These are phyloP conservation scores for Fusarium sp. DNA, from an alignment of 2,329 filamentous ascomycete species.

Conservation along the genomic window DNA sequence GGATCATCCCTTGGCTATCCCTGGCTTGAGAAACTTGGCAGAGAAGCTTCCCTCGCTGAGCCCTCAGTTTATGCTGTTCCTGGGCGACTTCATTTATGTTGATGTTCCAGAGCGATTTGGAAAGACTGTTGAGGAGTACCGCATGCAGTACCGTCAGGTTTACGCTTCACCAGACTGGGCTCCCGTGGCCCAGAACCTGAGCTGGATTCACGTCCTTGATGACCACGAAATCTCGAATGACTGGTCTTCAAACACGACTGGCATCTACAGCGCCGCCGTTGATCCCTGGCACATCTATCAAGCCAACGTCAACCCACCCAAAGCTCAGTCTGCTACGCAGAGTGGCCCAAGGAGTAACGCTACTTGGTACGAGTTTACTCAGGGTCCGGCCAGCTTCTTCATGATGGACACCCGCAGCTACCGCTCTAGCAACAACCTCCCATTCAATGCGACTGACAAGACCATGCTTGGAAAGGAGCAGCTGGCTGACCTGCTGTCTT, in stretches of 20 bases:
- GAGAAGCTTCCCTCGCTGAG: conserved; percentile 77
- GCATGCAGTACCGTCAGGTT: conserved; percentile 93
- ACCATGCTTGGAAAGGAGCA: conserved; percentile 89
- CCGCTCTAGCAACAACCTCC: conserved; percentile 74
- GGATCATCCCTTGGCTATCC: conserved; percentile 85
- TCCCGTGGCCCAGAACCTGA: conserved; percentile 79
- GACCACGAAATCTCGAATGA: conserved; percentile 98
- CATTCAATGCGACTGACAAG: conserved; percentile 74
- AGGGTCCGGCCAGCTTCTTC: conserved; percentile 94
- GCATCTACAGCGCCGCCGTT: conserved; percentile 81
- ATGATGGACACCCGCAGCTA: conserved; percentile 93
- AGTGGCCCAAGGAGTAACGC: conserved; percentile 60
- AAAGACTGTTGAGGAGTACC: conserved; percentile 78
- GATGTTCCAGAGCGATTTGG: conserved; percentile 89
- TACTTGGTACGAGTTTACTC: conserved; percentile 89
- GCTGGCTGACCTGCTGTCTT: conserved; percentile 81
- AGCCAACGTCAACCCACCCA: conserved; percentile 83
- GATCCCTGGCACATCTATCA: conserved; percentile 93
- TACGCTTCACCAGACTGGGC: conserved; percentile 96
- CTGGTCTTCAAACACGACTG: conserved; percentile 85
- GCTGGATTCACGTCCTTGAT: conserved; percentile 97
- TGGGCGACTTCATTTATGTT: conserved; percentile 90
- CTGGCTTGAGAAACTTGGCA: conserved; percentile 82
- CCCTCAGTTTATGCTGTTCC: conserved; percentile 83
- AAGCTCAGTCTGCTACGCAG: conserved; percentile 62